Conservation (phyloP, 106 monocot species). For the Phalaenopsis aphrodite region DNA sequence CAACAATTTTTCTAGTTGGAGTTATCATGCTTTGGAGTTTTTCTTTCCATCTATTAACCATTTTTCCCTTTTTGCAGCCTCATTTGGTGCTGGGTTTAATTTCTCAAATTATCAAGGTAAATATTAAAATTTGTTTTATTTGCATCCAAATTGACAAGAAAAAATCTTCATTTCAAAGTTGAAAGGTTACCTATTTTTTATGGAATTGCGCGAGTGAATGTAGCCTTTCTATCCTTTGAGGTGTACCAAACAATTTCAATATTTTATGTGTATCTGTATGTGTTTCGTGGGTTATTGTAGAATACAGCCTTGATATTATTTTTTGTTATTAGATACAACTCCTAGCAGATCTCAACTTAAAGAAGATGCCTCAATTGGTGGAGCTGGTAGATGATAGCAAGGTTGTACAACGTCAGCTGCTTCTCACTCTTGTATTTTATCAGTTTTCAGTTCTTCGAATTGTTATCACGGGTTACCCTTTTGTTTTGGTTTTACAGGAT, state of each 20-base stretch:
- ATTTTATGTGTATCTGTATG: not conserved
- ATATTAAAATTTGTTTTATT: not conserved
- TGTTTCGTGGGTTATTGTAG: not conserved
- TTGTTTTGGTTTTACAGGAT: constrained; percentile 24
- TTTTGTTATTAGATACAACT: constrained; percentile 54
- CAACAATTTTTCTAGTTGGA: not conserved
- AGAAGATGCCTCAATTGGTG: constrained; percentile 65
- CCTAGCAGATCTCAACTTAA: constrained; percentile 67
- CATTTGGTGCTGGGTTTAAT: constrained; percentile 91
- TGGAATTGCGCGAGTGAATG: not conserved
- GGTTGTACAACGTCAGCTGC: constrained; percentile 17
- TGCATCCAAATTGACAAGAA: constrained; percentile 1
- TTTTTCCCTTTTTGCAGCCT: constrained; percentile 48
- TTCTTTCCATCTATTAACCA: not conserved
- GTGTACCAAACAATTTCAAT: not conserved
- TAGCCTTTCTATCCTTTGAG: not conserved
- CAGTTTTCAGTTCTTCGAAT: not conserved
- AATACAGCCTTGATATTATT: not conserved
- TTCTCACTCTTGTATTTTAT: not conserved
- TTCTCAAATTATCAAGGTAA: constrained; percentile 97
- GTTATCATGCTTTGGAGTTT: not conserved
- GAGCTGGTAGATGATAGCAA: constrained; percentile 64
- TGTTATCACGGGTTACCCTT: not conserved
- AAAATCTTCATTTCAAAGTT: not conserved
- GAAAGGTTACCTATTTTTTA: not conserved